Base-by-base conservation (phyloP, 768 basidiomycete species). In the Pisolithus marmoratus region DNA sequence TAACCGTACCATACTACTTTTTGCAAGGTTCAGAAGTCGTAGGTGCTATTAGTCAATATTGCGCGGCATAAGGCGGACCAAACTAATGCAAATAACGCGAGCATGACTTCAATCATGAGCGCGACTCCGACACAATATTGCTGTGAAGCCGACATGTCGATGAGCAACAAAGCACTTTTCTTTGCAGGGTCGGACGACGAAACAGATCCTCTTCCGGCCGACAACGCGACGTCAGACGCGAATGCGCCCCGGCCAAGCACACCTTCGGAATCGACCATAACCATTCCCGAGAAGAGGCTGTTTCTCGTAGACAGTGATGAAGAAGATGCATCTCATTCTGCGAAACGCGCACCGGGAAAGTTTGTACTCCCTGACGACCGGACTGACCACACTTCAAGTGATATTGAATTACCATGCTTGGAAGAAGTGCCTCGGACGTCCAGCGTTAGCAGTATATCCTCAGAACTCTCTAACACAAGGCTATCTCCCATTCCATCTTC, bases 111-210 rank as follows among this genome's bases (percentile, higher is more conserved):
- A 29, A 29, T 29, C 1, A 34, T 34, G 14, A 34, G 4, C 34
- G 34, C 12, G 34, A 34, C 34, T 34, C 29, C 29, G 29, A 29
- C 29, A 8, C 34, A 5, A 5, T 15, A 34, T 15, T 15, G 34
- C 5, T 11, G 29, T 29, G 29, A 15, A 34, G 23, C 26, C 14
- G 17, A n/a, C 19, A 20, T n/a, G n/a, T n/a, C n/a, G n/a, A 66
- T 67, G 63, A 50, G 38, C 38, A 34, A 41, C 43, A 36, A 11
- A 12, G 66, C 64, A 7, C 66, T 78, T 9, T 87, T 87, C 62
- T 86, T 87, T 63, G 78, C 80, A 36, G 76, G 74, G 34, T 80
- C 83, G 15, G 72, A 72, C 34, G 82, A 80, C 50, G 74, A 81
- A 43, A 72, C 71, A 8, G 71, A 71, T 19, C 45, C 52, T 27